phyloP scores from a whole-genome alignment of 441 rosid species.

The Arabidopsis hybrid region DNA sequence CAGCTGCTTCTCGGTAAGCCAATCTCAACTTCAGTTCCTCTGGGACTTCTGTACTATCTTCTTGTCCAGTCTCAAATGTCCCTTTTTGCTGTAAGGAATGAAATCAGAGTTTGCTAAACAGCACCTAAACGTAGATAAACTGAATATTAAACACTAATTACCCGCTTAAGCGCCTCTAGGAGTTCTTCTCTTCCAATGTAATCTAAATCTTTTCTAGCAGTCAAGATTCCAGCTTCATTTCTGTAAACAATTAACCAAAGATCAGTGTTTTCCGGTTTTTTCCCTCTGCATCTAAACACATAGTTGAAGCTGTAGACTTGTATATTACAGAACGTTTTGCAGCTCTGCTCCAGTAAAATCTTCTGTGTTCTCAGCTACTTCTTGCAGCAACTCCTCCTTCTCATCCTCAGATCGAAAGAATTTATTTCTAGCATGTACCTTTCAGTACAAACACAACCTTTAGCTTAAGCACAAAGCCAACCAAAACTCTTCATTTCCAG shows the following conservation, averaged over 20 bases:
- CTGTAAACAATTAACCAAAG: constrained; percentile 51
- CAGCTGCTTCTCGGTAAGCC: constrained; percentile 97
- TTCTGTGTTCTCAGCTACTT: constrained; percentile 84
- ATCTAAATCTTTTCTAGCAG: constrained; percentile 95
- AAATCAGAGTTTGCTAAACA: constrained; percentile 29
- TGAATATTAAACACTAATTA: constrained; percentile 45
- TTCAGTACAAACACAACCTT: constrained; percentile 37
- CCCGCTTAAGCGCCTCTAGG: constrained; percentile 92
- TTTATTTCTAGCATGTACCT: constrained; percentile 98
- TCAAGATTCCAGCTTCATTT: constrained; percentile 98
- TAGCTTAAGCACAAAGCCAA: constrained; percentile 34
- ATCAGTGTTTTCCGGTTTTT: constrained; percentile 34
- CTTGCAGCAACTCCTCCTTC: constrained; percentile 75
- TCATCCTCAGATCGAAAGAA: constrained; percentile 86
- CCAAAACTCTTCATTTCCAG: constrained; percentile 22
- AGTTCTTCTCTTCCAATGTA: constrained; percentile 91
- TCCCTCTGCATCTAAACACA: constrained; percentile 6
- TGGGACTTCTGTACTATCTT: constrained; percentile 86
- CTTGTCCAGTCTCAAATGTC: constrained; percentile 98
- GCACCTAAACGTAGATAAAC: not conserved
- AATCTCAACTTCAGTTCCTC: constrained; percentile 86
- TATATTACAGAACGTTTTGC: constrained; percentile 88
- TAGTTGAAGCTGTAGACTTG: constrained; percentile 13
- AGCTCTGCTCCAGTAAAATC: constrained; percentile 98
- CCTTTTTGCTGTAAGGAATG: constrained; percentile 84